Conservation (phyloP, 2,329 filamentous ascomycete genomes). For the Cladosporium sp. region DNA sequence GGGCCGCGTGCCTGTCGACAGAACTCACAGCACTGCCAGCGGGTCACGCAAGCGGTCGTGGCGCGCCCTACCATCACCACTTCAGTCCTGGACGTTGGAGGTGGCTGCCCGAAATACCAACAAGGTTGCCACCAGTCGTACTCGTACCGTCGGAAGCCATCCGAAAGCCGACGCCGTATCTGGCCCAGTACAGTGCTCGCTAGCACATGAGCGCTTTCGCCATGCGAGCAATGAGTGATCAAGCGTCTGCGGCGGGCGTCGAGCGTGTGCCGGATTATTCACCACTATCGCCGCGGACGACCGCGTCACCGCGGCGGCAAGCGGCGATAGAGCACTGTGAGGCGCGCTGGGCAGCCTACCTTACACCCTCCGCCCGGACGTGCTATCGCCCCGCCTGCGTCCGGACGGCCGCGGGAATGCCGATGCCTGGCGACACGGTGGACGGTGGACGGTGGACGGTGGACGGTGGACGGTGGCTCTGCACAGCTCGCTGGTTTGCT, state of each 20-base stretch:
- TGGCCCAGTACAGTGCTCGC: background rate
- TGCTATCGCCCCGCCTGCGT: background rate
- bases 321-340: background rate
- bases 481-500: constrained; percentile 1
- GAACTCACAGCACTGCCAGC: too few species aligned
- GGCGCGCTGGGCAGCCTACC: too few species aligned
- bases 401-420: background rate
- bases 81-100: background rate
- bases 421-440: background rate
- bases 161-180: background rate
- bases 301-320: background rate
- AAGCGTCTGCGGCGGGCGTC: background rate
- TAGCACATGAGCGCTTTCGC: background rate
- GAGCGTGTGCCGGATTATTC: constrained; percentile 1
- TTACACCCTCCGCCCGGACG: too few species aligned
- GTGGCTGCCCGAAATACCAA: background rate
- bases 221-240: constrained; percentile 1
- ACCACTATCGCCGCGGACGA: constrained; percentile 2
- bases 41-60: too few species aligned
- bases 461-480: too few species aligned
- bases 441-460: too few species aligned
- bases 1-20: too few species aligned
- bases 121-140: background rate
- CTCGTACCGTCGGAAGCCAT: background rate
- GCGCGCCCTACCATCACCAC: too few species aligned